These are phyloP conservation scores for Thymus mandschuricus DNA, from an alignment of 257 asterid genomes.

Conservation along the genomic window DNA sequence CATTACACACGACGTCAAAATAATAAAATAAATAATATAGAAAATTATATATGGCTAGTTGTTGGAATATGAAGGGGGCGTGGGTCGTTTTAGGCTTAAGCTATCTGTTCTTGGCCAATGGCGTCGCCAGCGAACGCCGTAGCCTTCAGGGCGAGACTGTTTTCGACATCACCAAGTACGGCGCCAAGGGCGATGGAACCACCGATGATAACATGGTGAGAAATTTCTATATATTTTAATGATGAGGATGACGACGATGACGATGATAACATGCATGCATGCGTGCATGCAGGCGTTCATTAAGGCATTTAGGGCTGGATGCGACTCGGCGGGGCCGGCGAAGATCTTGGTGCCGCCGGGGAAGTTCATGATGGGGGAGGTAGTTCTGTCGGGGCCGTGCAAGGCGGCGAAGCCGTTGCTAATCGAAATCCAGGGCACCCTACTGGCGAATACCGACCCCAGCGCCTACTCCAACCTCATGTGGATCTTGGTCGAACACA, in stretches of 20 bases:
- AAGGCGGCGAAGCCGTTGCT: slow-evolving; percentile 34
- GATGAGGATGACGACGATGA: no score
- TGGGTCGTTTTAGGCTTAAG: slow-evolving; percentile 29
- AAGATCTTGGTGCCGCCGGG: slow-evolving; percentile 52
- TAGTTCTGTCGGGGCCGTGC: slow-evolving; percentile 66
- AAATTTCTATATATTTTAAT: no score
- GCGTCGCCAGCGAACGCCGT: slow-evolving; percentile 30
- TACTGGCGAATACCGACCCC: slow-evolving; percentile 49
- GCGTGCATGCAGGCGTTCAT: slow-evolving; percentile 46
- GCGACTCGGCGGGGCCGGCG: slow-evolving; percentile 40
- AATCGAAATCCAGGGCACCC: slow-evolving; percentile 57
- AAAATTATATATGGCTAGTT: background rate
- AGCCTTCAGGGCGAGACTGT: slow-evolving; percentile 33
- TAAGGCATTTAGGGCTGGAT: slow-evolving; percentile 60
- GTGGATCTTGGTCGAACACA: slow-evolving; percentile 53
- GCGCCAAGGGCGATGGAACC: slow-evolving; percentile 51
- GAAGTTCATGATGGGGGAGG: slow-evolving; percentile 45
- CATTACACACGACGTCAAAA: background rate
- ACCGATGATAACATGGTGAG: slow-evolving; percentile 47
- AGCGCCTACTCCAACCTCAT: slow-evolving; percentile 36
- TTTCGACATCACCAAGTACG: slow-evolving; percentile 52
- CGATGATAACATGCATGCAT: slow-evolving; percentile 42
- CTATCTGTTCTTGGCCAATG: slow-evolving; percentile 28
- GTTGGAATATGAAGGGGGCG: background rate
- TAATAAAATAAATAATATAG: background rate